Conservation (phyloP, 176 grass and related monocot genomes). For the Aechmea fasciata region DNA sequence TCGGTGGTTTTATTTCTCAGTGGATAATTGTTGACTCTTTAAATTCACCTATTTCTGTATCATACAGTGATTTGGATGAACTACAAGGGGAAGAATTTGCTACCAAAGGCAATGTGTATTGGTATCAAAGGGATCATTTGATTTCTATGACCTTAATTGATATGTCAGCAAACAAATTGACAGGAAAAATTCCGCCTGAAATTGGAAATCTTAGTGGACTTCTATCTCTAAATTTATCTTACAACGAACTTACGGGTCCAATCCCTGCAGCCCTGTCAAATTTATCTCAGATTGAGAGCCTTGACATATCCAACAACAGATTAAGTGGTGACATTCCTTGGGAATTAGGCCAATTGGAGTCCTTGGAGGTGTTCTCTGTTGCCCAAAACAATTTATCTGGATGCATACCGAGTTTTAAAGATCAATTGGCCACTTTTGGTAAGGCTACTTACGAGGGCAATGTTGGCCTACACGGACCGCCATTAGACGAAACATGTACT, state of each 20-base stretch:
- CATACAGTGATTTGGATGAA: no score
- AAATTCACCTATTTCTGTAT: background rate
- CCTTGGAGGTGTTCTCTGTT: no score
- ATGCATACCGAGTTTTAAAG: conserved; percentile 2
- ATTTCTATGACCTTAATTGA: conserved; percentile 5
- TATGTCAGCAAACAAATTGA: conserved; percentile 14
- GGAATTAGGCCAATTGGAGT: no score
- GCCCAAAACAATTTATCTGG: conserved; percentile 1
- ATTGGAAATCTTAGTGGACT: conserved; percentile 10
- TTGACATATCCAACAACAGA: conserved; percentile 26
- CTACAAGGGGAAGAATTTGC: background rate
- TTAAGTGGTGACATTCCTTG: background rate
- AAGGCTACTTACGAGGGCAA: background rate
- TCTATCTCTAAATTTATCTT: conserved; percentile 17
- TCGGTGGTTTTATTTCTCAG: background rate
- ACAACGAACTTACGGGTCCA: conserved; percentile 6
- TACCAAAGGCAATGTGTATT: background rate
- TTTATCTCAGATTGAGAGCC: conserved; percentile 10
- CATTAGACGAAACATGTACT: background rate
- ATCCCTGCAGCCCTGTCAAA: conserved; percentile 15
- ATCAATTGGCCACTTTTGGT: conserved; percentile 14
- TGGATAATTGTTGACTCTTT: no score
- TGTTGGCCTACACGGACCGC: conserved; percentile 2
- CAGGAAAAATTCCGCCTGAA: conserved; percentile 16
- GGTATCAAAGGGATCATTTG: background rate